phyloP scores from a whole-genome alignment of 768 basidiomycete species.

The Cystobasidiopsis lactophilus region DNA sequence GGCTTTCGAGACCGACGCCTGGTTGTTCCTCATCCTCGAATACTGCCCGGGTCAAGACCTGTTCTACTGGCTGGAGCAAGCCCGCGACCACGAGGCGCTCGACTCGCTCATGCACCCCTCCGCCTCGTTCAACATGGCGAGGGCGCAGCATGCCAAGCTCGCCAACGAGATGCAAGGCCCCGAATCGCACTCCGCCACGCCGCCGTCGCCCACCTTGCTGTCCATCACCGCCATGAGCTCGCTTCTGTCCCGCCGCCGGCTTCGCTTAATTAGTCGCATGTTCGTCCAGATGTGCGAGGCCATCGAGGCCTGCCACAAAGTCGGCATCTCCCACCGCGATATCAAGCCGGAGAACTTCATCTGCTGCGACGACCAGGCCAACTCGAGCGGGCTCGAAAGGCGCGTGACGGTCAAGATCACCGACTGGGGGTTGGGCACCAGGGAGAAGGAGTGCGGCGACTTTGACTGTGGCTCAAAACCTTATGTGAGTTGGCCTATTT shows the following conservation, averaged over 20 bases:
- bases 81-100: slow-evolving; percentile 22
- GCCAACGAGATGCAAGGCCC: background rate
- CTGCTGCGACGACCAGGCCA: slow-evolving; percentile 21
- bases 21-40: slow-evolving; percentile 78
- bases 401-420: slow-evolving; percentile 79
- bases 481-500: slow-evolving; percentile 62
- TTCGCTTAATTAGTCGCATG: slow-evolving; percentile 88
- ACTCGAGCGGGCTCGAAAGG: slow-evolving; percentile 4
- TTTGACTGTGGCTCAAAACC: slow-evolving; percentile 98
- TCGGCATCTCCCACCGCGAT: slow-evolving; percentile 80
- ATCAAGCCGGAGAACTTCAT: slow-evolving; percentile 61
- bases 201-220: slow-evolving; percentile 80
- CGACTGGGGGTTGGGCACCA: slow-evolving; percentile 88
- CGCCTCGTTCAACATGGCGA: slow-evolving; percentile 11
- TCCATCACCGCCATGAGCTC: slow-evolving; percentile 51
- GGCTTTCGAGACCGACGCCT: slow-evolving; percentile 76
- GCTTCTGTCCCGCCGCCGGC: slow-evolving; percentile 62
- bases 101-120: slow-evolving; percentile 19
- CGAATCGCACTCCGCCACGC: slow-evolving; percentile 31
- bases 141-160: slow-evolving; percentile 3
- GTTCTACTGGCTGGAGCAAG: slow-evolving; percentile 94
- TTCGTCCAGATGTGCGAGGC: slow-evolving; percentile 98
- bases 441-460: slow-evolving; percentile 67
- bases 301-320: slow-evolving; percentile 77
- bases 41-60: slow-evolving; percentile 91